phyloP scores from a whole-genome alignment of 2,329 filamentous ascomycete genomes.

The Nothophaeocryptopus gaeumannii region DNA sequence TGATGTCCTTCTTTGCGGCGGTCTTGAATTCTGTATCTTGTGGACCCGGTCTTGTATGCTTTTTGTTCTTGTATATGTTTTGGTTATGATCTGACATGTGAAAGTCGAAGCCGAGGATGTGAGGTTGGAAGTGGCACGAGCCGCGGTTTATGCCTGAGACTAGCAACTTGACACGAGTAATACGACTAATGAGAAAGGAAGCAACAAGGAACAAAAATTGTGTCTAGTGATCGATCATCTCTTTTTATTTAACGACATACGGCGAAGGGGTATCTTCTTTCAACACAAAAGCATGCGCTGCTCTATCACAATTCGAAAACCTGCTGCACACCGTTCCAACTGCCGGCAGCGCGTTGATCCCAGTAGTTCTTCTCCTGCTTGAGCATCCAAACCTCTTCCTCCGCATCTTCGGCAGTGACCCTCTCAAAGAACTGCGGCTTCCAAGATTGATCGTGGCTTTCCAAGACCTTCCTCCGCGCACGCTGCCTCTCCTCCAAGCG shows the following conservation, averaged over 20 bases:
- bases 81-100: too few species aligned
- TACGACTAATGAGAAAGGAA: too few species aligned
- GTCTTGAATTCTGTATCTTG: too few species aligned
- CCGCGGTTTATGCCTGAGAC: too few species aligned
- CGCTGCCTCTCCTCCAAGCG: slow-evolving; percentile 83
- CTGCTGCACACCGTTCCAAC: slow-evolving; percentile 60
- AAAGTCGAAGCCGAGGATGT: too few species aligned
- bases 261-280: not conserved
- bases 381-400: slow-evolving; percentile 57
- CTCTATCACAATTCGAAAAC: slow-evolving; percentile 47
- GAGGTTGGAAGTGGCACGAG: too few species aligned
- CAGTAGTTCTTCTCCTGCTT: slow-evolving; percentile 86
- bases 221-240: too few species aligned
- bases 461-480: slow-evolving; percentile 67
- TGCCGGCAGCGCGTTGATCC: slow-evolving; percentile 72
- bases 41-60: too few species aligned
- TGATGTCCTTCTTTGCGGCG: too few species aligned
- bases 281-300: not conserved
- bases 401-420: slow-evolving; percentile 45
- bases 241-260: not conserved
- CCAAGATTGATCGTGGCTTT: slow-evolving; percentile 70
- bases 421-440: slow-evolving; percentile 80
- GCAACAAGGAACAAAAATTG: too few species aligned
- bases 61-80: too few species aligned
- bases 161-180: too few species aligned